These are phyloP conservation scores for Gymnopilus dilepis DNA, from an alignment of 768 basidiomycete species.

Conservation along the genomic window DNA sequence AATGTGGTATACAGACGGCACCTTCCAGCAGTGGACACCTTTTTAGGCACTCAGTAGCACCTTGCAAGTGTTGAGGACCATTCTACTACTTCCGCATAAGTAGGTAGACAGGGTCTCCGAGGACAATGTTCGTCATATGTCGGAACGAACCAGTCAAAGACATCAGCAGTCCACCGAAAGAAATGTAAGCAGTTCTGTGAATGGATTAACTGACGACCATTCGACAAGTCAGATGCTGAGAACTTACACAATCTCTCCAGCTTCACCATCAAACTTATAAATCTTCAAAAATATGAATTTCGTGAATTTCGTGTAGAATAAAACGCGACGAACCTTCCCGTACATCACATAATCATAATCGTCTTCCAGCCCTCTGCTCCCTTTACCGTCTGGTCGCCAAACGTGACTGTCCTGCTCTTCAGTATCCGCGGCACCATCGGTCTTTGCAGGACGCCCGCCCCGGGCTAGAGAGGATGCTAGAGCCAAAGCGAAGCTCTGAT, in stretches of 20 bases:
- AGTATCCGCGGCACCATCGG: conserved; percentile 57
- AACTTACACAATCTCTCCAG: conserved; percentile 83
- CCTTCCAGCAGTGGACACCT: too few species aligned
- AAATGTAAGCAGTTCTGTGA: conserved; percentile 89
- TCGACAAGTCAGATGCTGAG: neutral
- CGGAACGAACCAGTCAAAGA: conserved; percentile 91
- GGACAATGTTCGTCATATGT: conserved; percentile 89
- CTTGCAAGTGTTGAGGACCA: neutral
- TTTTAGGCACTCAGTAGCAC: neutral
- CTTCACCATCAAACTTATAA: conserved; percentile 94
- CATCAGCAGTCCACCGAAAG: conserved; percentile 95
- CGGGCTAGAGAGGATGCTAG: conserved; percentile 81
- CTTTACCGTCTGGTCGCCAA: conserved; percentile 88
- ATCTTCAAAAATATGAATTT: conserved; percentile 54
- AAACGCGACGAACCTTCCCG: conserved; percentile 75
- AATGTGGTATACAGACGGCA: neutral
- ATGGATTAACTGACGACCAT: conserved; percentile 17
- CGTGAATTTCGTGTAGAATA: too few species aligned
- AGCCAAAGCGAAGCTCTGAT: conserved; percentile 82
- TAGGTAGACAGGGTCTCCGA: conserved; percentile 92
- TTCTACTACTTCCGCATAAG: conserved; percentile 76
- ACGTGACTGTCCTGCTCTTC: conserved; percentile 76
- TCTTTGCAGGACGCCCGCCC: conserved; percentile 49
- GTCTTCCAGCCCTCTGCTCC: conserved; percentile 79
- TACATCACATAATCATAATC: conserved; percentile 99